Conservation (phyloP, 306 rosid genomes). For the Heteromeles arbutifolia region DNA sequence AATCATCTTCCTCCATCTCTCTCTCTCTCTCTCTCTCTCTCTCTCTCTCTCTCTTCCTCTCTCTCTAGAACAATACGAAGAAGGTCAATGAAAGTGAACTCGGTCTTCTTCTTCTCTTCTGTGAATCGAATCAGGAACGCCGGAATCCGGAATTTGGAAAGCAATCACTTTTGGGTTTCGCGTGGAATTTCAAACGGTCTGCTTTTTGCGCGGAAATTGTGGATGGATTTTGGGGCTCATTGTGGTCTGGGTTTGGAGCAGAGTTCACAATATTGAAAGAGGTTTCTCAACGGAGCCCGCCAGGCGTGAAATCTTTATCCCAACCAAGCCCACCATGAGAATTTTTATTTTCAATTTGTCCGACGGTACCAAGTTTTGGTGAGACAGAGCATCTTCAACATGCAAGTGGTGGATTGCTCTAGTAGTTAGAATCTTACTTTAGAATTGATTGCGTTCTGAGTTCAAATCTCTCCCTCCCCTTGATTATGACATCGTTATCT, state of each 20-base stretch:
- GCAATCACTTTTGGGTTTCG: neutral
- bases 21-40: neutral
- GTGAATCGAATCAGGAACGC: neutral
- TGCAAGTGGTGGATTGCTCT: neutral
- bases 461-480: neutral
- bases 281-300: neutral
- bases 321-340: neutral
- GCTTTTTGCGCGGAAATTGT: conserved; percentile 1
- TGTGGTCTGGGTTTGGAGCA: neutral
- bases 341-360: too few relatives aligned
- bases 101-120: neutral
- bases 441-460: neutral
- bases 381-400: too few relatives aligned
- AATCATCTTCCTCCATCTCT: neutral
- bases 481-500: neutral
- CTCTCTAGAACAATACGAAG: neutral
- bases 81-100: neutral
- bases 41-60: neutral
- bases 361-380: neutral
- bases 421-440: too few relatives aligned
- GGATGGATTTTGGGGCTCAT: neutral
- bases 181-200: neutral
- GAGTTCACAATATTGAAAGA: neutral
- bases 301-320: too few relatives aligned
- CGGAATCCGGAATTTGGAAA: neutral